Conservation (phyloP, 345 rosid genomes). For the Rhizophora mangle region DNA sequence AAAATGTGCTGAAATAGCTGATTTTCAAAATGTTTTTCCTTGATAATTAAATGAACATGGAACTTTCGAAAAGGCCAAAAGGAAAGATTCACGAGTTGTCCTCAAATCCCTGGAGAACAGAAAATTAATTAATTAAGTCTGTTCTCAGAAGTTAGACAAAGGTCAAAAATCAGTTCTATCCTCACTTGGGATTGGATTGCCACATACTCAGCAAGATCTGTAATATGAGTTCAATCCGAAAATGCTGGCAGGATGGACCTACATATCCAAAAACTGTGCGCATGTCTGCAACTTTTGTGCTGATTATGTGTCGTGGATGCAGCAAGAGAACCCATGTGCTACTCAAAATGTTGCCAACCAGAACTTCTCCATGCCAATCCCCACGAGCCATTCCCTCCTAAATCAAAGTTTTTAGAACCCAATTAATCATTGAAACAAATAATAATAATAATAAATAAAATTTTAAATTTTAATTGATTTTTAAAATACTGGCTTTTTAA, state of each 20-base stretch:
- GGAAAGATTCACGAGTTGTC: no score
- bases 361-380: not conserved
- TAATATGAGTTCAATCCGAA: conserved; percentile 10
- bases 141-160: not conserved
- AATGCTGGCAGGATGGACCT: conserved; percentile 13
- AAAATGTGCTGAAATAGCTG: no score
- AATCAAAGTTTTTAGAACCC: not conserved
- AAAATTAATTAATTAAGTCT: no score
- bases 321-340: not conserved
- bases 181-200: conserved; percentile 22
- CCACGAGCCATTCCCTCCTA: not conserved
- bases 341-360: not conserved
- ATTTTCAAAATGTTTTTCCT: no score
- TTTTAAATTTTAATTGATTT: no score
- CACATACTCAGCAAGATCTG: conserved; percentile 14
- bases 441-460: no score
- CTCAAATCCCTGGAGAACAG: no score
- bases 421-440: no score
- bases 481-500: no score
- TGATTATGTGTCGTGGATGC: not conserved
- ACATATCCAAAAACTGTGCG: not conserved
- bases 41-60: no score
- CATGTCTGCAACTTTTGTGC: not conserved
- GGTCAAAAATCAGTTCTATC: not conserved
- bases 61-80: no score